Conservation (phyloP, 352 stramenopile species). For the Pythium graminicola region DNA sequence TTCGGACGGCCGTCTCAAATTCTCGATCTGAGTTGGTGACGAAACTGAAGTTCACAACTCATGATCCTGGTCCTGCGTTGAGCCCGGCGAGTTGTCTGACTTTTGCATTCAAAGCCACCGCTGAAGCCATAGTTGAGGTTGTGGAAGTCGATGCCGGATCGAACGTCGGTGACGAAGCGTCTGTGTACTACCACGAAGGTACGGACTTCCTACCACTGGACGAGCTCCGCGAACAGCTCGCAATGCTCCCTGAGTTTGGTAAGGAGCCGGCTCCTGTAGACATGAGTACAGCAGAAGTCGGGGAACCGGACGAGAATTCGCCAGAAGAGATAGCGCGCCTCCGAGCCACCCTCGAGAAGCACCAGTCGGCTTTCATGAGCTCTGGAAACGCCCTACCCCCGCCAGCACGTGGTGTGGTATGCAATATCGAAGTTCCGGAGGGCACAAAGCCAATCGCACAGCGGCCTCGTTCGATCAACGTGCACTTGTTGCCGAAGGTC, state of each 20-base stretch:
- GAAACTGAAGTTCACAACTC: not conserved
- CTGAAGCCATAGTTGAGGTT: not conserved
- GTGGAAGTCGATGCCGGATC: not conserved
- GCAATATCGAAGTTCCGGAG: conserved; percentile 14
- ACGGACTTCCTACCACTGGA: conserved; percentile 3
- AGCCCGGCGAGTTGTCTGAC: not conserved
- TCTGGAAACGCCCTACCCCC: conserved; percentile 15
- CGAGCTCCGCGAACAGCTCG: conserved; percentile 3
- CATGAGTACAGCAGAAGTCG: conserved; percentile 14
- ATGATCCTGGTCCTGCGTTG: not conserved
- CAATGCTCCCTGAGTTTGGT: conserved; percentile 11
- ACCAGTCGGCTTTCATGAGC: conserved; percentile 2
- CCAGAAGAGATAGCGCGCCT: not conserved
- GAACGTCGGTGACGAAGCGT: not conserved
- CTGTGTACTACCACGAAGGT: conserved; percentile 1
- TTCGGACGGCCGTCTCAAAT: too few species aligned
- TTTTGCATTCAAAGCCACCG: not conserved
- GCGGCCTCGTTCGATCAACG: not conserved
- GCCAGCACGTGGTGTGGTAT: conserved; percentile 11
- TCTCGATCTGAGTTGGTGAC: too few species aligned
- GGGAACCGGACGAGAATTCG: conserved; percentile 6
- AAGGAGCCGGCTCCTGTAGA: not conserved
- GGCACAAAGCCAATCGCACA: conserved; percentile 11
- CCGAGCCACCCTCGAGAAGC: not conserved
- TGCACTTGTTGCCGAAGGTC: not conserved